These are phyloP conservation scores for Tetradesmus lagerheimii DNA, from an alignment of 139 green algal genomes.

Conservation along the genomic window DNA sequence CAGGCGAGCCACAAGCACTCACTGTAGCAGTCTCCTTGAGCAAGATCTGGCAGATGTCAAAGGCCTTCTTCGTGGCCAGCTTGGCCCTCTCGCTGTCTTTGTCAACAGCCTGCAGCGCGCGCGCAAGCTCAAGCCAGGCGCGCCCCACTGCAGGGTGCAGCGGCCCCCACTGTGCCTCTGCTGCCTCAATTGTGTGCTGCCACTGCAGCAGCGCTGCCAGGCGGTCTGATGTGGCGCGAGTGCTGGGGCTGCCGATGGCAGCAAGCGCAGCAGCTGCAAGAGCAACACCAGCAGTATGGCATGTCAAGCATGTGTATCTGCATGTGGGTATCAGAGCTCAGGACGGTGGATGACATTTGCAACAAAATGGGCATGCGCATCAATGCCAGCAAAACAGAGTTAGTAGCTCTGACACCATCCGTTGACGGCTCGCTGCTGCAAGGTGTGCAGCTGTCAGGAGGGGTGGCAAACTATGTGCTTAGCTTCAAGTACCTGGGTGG, in stretches of 20 bases:
- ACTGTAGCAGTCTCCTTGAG: slow-evolving; percentile 41
- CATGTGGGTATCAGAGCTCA: no score
- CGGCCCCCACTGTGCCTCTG: slow-evolving; percentile 34
- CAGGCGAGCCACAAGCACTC: not conserved
- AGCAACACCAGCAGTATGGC: not conserved
- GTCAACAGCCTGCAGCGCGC: slow-evolving; percentile 37
- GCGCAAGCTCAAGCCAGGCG: slow-evolving; percentile 46
- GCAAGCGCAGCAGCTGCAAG: slow-evolving; percentile 22
- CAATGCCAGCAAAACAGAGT: no score
- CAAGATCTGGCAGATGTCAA: slow-evolving; percentile 49
- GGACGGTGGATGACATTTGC: no score
- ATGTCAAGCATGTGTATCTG: no score
- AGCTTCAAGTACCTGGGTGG: no score
- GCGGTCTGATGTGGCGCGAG: not conserved
- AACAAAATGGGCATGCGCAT: no score
- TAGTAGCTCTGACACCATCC: no score
- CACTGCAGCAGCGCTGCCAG: slow-evolving; percentile 33
- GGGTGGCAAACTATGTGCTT: no score
- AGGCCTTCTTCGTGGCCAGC: slow-evolving; percentile 45
- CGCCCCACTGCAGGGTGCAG: slow-evolving; percentile 42
- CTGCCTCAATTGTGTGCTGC: slow-evolving; percentile 45
- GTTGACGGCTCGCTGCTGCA: no score
- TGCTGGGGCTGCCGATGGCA: slow-evolving; percentile 11
- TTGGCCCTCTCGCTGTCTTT: slow-evolving; percentile 35
- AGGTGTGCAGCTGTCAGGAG: no score